phyloP scores from a whole-genome alignment of 2,329 filamentous ascomycete species.

The Fusarium udum region DNA sequence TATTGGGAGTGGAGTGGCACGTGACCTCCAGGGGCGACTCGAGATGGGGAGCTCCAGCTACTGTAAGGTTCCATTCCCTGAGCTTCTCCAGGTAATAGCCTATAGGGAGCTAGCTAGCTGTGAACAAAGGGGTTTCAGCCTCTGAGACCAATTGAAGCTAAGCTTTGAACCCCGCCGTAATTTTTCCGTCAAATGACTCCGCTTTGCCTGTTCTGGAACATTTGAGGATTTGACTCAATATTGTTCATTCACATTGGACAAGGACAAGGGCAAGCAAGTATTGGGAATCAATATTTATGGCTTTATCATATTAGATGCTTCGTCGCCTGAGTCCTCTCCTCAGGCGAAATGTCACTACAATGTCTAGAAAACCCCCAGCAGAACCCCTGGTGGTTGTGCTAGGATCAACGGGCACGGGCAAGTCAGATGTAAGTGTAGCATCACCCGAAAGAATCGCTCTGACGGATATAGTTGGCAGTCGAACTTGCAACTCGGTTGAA shows the following conservation, averaged over 20 bases:
- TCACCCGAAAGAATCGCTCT: background rate
- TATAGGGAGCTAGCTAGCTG: background rate
- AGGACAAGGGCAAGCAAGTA: background rate
- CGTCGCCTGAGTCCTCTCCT: slow-evolving; percentile 37
- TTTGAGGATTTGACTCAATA: slow-evolving; percentile 16
- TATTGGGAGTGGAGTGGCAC: slow-evolving; percentile 50
- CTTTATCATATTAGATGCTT: slow-evolving; percentile 39
- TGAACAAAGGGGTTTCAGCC: slow-evolving; percentile 34
- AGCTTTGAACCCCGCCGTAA: slow-evolving; percentile 15
- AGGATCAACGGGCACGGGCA: slow-evolving; percentile 92
- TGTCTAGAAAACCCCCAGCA: slow-evolving; percentile 53
- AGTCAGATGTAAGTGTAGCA: slow-evolving; percentile 75
- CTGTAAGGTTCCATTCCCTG: slow-evolving; percentile 14
- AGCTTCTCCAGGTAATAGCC: slow-evolving; percentile 25
- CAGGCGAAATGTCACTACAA: slow-evolving; percentile 51
- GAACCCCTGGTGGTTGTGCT: slow-evolving; percentile 81
- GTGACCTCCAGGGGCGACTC: slow-evolving; percentile 43
- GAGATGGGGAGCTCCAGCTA: background rate
- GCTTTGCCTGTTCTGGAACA: slow-evolving; percentile 28
- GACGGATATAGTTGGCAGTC: slow-evolving; percentile 76
- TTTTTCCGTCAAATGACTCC: slow-evolving; percentile 32
- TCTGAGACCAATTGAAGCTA: slow-evolving; percentile 20
- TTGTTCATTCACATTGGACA: background rate
- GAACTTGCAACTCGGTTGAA: slow-evolving; percentile 84
- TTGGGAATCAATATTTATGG: background rate